Evolutionary conservation across 768 basidiomycete genomes (phyloP).

Genomic region (Rhodotorula taiwanensis): DNA sequence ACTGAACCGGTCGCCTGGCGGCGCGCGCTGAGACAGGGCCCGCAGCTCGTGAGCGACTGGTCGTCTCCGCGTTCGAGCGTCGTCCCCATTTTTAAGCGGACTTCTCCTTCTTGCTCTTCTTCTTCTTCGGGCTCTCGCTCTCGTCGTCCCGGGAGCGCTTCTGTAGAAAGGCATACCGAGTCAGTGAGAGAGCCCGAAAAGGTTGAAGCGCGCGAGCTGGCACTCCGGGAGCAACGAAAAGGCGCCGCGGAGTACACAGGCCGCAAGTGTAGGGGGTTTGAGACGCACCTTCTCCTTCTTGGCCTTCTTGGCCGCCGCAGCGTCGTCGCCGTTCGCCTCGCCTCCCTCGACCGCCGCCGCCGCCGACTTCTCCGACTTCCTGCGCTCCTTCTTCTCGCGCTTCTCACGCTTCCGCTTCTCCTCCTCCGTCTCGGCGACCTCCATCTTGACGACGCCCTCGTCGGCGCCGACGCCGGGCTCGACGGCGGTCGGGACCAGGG

Average conservation of each 20-base stretch:
- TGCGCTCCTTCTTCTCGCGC: slow-evolving; percentile 31
- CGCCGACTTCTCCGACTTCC: slow-evolving; percentile 17
- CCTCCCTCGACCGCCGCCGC: slow-evolving; percentile 9
- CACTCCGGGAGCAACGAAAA: no score
- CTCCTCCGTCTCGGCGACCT: slow-evolving; percentile 1
- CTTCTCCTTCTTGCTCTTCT: slow-evolving; percentile 23
- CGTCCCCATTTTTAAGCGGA: no score
- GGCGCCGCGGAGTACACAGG: no score
- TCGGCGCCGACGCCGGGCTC: slow-evolving; percentile 48
- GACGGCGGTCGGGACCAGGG: slow-evolving; percentile 70
- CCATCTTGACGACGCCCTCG: slow-evolving; percentile 20
- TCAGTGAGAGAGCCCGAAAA: no score
- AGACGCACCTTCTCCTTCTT: slow-evolving; percentile 28
- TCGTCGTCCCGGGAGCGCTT: slow-evolving; percentile 15
- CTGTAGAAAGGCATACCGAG: neutral
- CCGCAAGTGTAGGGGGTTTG: no score
- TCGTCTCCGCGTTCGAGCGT: no score
- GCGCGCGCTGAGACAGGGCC: no score
- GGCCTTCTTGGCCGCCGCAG: slow-evolving; percentile 12
- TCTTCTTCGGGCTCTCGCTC: slow-evolving; percentile 4
- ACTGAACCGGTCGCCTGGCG: no score
- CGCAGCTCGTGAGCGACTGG: no score
- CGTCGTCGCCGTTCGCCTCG: slow-evolving; percentile 21
- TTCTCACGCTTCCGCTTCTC: slow-evolving; percentile 26
- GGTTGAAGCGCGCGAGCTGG: neutral